A percentile compares a stretch with the other conserved stretches of the same genome.
These are phyloP conservation scores for Tulasnella sp. DNA, from an alignment of 768 basidiomycete species.

Conservation along the genomic window DNA sequence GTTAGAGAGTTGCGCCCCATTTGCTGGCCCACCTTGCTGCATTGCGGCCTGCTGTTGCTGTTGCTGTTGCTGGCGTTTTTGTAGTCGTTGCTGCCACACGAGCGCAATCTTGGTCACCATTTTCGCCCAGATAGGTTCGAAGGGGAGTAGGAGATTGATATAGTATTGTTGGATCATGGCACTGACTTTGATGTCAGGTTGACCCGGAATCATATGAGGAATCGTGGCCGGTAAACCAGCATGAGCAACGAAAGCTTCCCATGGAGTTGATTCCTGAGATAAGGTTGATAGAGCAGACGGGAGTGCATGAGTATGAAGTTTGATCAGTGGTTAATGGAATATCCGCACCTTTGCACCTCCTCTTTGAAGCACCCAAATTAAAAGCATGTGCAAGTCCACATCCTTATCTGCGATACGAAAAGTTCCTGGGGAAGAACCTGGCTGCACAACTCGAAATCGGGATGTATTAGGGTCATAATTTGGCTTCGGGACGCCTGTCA, in stretches of 20 bases:
- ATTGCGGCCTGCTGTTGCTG: not conserved
- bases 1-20: not conserved
- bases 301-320: slow-evolving; percentile 10
- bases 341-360: slow-evolving; percentile 60
- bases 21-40: too few species aligned
- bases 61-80: slow-evolving; percentile 17
- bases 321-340: slow-evolving; percentile 2
- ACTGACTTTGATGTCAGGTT: slow-evolving; percentile 6
- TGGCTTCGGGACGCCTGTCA: slow-evolving; percentile 47
- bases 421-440: slow-evolving; percentile 45
- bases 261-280: slow-evolving; percentile 42
- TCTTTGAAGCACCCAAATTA: slow-evolving; percentile 42
- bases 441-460: slow-evolving; percentile 53
- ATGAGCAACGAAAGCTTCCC: slow-evolving; percentile 40
- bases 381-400: slow-evolving; percentile 62
- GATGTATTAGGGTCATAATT: slow-evolving; percentile 51
- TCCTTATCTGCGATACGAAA: slow-evolving; percentile 62
- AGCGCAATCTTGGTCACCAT: slow-evolving; percentile 35
- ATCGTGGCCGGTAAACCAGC: slow-evolving; percentile 50
- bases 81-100: slow-evolving; percentile 28
- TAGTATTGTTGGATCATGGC: slow-evolving; percentile 43
- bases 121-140: slow-evolving; percentile 33
- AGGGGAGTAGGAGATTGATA: slow-evolving; percentile 47
- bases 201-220: not conserved
- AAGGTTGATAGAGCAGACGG: slow-evolving; percentile 18